A percentile compares a stretch with the other conserved stretches of the same genome.
Conservation (phyloP, 2,329 filamentous ascomycete species). For the Proliferodiscus dingleyae region DNA sequence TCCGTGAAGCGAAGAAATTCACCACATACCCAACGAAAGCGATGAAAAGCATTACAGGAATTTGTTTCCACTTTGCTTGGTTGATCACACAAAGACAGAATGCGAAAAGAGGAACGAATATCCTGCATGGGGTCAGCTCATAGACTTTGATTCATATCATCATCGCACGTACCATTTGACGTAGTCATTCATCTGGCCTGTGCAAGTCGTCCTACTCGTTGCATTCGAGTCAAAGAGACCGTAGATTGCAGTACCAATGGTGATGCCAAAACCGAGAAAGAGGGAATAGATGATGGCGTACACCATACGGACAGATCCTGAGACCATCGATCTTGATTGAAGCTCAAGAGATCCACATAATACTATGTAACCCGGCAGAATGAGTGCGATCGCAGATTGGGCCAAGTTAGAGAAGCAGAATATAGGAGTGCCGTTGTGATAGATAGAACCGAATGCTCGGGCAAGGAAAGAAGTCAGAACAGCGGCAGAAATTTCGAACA, state of each 20-base stretch:
- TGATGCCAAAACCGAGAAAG: conserved; percentile 53
- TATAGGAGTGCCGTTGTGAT: conserved; percentile 30
- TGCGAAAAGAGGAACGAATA: conserved; percentile 71
- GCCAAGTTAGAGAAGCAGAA: conserved; percentile 65
- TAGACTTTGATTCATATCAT: neutral
- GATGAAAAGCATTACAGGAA: conserved; percentile 71
- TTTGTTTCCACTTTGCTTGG: conserved; percentile 76
- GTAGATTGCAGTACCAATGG: conserved; percentile 51
- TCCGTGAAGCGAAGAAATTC: conserved; percentile 65
- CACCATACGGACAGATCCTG: conserved; percentile 53
- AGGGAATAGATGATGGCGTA: conserved; percentile 55
- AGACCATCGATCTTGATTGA: conserved; percentile 50
- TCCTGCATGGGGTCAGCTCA: neutral
- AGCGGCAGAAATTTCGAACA: conserved; percentile 59
- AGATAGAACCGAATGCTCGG: conserved; percentile 57
- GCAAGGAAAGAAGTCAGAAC: conserved; percentile 59
- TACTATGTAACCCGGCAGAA: conserved; percentile 61
- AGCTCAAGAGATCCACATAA: conserved; percentile 52
- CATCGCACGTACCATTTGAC: conserved; percentile 47
- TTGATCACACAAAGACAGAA: conserved; percentile 71
- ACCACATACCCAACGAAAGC: conserved; percentile 70
- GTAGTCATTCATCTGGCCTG: conserved; percentile 42
- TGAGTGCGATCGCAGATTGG: conserved; percentile 60
- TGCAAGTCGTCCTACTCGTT: conserved; percentile 41
- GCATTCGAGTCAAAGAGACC: conserved; percentile 46